Percentiles rank a stretch among this genome's conserved stretches.
phyloP scores from a whole-genome alignment of 2,329 filamentous ascomycete genomes.

The Neonectria ditissima region DNA sequence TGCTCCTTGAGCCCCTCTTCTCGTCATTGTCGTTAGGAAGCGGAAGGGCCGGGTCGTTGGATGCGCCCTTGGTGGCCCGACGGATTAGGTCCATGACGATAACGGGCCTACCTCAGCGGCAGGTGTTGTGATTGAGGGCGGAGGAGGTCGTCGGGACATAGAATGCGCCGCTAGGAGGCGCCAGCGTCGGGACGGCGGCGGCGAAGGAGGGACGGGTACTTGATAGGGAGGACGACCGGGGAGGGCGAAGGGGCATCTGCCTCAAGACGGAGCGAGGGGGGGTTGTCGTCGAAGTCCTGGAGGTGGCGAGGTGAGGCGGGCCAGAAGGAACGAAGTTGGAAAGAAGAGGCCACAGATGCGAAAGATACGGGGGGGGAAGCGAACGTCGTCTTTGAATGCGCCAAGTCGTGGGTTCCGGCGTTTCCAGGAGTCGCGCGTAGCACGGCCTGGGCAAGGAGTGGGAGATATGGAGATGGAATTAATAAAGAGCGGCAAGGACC shows the following conservation, averaged over 20 bases:
- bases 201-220: slow-evolving; percentile 25
- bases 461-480: slow-evolving; percentile 35
- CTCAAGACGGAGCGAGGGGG: not conserved
- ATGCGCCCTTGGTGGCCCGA: slow-evolving; percentile 64
- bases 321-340: not conserved
- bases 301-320: not conserved
- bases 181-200: slow-evolving; percentile 41
- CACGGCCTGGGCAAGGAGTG: not conserved
- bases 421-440: slow-evolving; percentile 8
- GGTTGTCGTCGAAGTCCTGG: not conserved
- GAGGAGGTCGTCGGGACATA: slow-evolving; percentile 42
- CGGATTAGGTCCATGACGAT: slow-evolving; percentile 68
- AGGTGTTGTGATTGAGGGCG: slow-evolving; percentile 54
- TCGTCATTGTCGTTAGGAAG: slow-evolving; percentile 65
- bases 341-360: not conserved
- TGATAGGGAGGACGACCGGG: slow-evolving; percentile 11
- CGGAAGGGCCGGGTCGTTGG: slow-evolving; percentile 53
- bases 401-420: not conserved
- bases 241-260: not conserved
- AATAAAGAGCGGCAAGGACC: slow-evolving; percentile 47
- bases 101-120: slow-evolving; percentile 49
- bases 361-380: not conserved
- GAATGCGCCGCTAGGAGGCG: slow-evolving; percentile 41
- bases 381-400: slow-evolving; percentile 7
- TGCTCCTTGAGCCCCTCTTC: slow-evolving; percentile 57